Evolutionary conservation across 2,329 filamentous ascomycete species (phyloP).

Genomic region (Phaeosphaeria sp.): DNA sequence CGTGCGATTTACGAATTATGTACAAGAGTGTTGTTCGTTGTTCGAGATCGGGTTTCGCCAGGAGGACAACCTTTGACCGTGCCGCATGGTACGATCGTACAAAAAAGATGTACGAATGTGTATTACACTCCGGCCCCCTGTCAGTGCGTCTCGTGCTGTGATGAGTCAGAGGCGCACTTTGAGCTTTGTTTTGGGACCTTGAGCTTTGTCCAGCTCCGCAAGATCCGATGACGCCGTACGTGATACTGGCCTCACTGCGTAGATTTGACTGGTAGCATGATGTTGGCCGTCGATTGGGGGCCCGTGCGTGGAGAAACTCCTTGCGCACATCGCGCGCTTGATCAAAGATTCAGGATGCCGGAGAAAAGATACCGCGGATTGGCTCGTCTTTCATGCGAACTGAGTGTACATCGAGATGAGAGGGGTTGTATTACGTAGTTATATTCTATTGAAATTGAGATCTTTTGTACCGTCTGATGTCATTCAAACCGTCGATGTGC

Average conservation of each 20-base stretch:
- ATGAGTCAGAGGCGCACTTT: background rate
- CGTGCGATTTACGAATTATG: background rate
- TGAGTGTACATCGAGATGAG: background rate
- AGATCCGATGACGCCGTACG: background rate
- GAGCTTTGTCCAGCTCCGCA: background rate
- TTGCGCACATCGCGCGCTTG: background rate
- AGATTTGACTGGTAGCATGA: background rate
- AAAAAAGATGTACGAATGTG: background rate
- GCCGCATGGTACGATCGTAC: background rate
- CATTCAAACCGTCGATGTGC: background rate
- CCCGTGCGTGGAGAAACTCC: background rate
- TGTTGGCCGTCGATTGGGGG: background rate
- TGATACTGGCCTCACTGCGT: background rate
- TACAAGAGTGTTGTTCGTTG: background rate
- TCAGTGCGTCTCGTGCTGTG: background rate
- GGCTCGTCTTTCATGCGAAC: background rate
- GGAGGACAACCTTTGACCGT: background rate
- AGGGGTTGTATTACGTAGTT: background rate
- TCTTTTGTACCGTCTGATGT: background rate
- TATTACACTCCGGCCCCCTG: background rate
- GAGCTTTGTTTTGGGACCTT: background rate
- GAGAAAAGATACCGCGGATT: background rate
- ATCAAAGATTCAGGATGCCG: background rate
- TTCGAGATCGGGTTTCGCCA: background rate
- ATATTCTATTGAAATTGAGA: background rate